Base-by-base conservation (phyloP, 352 stramenopile species). In the Phytophthora pinifolia region DNA sequence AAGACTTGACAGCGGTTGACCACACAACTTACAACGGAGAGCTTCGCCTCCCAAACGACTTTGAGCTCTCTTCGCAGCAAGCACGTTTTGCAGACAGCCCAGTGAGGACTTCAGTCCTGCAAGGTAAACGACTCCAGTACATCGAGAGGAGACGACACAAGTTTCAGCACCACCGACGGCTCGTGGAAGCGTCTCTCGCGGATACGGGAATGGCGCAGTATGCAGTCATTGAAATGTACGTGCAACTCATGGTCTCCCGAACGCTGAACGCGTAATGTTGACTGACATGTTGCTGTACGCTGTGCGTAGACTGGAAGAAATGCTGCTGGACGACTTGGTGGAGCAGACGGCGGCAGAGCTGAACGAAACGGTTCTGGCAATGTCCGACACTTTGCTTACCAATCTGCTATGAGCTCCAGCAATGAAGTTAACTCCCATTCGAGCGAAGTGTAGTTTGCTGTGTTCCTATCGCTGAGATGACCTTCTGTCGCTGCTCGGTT, bases 191-290 rank as follows among this genome's bases (percentile, higher is more conserved):
- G 18, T 85, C 79, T 3, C 46, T 89, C 3, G 55, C 73, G 22
- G 67, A 76, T 6, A 80, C 76, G 2, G 76, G 76, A 14, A 83
- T 87, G 74, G 34, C 78, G 30, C 79, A 89, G 54, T 70, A 46
- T 31, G 66, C 62, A 4, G 67, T 89, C 17, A 79, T 89, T 43
- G 79, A 89, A 59, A 77, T 87, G 79, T 86, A 48, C 44, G 75
- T 77, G 2, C 25, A 27, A 15, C 31, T 10, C 12, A 15, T 20
- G 39, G 37, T 31, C 1, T 50, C 1, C 13, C 4, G 12, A 30
- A 25, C 50, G 18, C 8, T 18, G 8, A 39, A 10, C 31, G 18
- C 20, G 7, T 1, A 43, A 12, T 14, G 9, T 56, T 43, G 8
- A 32, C 17, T 42, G 22, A 39, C n/a, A 9, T 13, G 7, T 1